Conservation (phyloP, 768 basidiomycete genomes). For the Termitomyces eurrhizus region DNA sequence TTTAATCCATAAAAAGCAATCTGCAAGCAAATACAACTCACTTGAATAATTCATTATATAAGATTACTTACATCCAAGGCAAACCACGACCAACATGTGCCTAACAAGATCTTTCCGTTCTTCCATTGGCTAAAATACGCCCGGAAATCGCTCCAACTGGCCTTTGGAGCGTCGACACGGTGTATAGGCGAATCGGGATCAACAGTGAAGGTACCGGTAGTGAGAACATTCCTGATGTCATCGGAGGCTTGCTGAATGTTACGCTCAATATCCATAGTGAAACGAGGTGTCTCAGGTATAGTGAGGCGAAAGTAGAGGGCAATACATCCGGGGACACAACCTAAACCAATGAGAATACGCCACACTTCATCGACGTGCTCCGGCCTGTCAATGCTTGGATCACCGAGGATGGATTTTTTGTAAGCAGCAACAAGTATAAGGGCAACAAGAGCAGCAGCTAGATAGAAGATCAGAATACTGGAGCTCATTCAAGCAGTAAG, state of each 20-base stretch:
- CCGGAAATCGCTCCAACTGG: constrained; percentile 62
- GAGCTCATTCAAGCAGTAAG: neutral
- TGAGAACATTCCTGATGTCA: constrained; percentile 70
- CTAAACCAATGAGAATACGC: constrained; percentile 87
- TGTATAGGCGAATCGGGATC: constrained; percentile 57
- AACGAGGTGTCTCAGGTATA: constrained; percentile 88
- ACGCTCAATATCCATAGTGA: constrained; percentile 89
- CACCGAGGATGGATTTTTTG: constrained; percentile 51
- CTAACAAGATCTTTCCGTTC: constrained; percentile 78
- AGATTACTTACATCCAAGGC: constrained; percentile 63
- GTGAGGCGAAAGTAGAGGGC: constrained; percentile 94
- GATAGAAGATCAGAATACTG: neutral
- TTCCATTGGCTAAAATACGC: constrained; percentile 67
- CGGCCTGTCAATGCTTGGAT: constrained; percentile 32
- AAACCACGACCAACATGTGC: constrained; percentile 86
- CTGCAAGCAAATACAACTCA: constrained; percentile 25
- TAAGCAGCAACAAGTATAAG: constrained; percentile 64
- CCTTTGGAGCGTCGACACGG: constrained; percentile 65
- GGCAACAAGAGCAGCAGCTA: constrained; percentile 64
- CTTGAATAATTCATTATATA: neutral
- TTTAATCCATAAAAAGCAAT: constrained; percentile 89
- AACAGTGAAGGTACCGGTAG: constrained; percentile 39
- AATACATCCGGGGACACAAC: constrained; percentile 73
- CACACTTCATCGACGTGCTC: constrained; percentile 70
- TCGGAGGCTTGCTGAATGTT: constrained; percentile 71